These are phyloP conservation scores for Cocos nucifera DNA, from an alignment of 176 grass and related monocot genomes.

Conservation along the genomic window DNA sequence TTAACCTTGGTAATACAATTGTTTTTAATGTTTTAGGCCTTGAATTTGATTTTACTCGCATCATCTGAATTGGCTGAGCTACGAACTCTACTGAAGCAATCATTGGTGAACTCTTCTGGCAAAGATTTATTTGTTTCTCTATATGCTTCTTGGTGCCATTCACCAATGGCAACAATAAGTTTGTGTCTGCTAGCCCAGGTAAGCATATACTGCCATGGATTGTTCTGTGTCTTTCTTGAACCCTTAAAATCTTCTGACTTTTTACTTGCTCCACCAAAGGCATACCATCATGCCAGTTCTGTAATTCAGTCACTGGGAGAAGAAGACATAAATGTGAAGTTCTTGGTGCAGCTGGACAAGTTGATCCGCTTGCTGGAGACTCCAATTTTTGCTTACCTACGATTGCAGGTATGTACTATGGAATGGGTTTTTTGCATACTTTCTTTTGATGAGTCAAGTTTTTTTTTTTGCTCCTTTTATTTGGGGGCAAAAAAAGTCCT, in stretches of 20 bases:
- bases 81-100: constrained; percentile 63
- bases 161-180: constrained; percentile 88
- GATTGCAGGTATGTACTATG: constrained; percentile 60
- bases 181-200: constrained; percentile 96
- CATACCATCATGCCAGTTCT: constrained; percentile 76
- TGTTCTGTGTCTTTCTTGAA: constrained; percentile 11
- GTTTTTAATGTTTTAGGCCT: constrained; percentile 41
- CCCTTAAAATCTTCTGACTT: constrained; percentile 19
- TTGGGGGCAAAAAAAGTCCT: too few species aligned
- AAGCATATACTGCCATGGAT: constrained; percentile 15
- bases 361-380: constrained; percentile 86
- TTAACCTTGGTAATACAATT: background rate
- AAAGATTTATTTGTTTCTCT: constrained; percentile 81
- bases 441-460: too few species aligned
- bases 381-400: constrained; percentile 94
- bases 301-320: constrained; percentile 90
- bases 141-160: constrained; percentile 93
- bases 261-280: constrained; percentile 41
- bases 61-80: constrained; percentile 79
- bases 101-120: constrained; percentile 77
- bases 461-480: background rate
- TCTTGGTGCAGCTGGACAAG: constrained; percentile 92
- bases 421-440: too few species aligned
- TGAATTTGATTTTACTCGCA: constrained; percentile 98
- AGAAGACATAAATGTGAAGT: constrained; percentile 95